Conservation (phyloP, 2,329 filamentous ascomycete genomes). For the Fusarium euwallaceae region DNA sequence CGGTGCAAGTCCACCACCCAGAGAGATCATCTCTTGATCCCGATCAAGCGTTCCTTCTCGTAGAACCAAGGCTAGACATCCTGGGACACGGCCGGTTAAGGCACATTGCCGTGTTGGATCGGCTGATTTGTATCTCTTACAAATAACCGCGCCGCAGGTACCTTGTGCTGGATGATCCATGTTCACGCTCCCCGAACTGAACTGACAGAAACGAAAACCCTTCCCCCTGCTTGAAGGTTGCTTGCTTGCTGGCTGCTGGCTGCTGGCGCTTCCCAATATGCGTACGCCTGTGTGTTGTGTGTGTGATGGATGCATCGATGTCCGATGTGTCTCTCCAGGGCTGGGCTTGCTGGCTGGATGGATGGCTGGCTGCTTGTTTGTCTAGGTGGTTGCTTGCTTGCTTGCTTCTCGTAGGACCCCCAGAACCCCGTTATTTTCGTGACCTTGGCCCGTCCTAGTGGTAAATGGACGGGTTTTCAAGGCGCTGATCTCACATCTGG, state of each 20-base stretch:
- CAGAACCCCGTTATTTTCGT: slow-evolving; percentile 20
- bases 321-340: slow-evolving; percentile 22
- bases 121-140: slow-evolving; percentile 27
- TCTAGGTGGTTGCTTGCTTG: slow-evolving; percentile 9
- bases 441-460: slow-evolving; percentile 16
- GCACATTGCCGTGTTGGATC: slow-evolving; percentile 22
- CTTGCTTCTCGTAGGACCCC: slow-evolving; percentile 16
- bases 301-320: slow-evolving; percentile 26
- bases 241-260: slow-evolving; percentile 21
- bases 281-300: background rate
- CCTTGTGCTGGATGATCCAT: slow-evolving; percentile 37
- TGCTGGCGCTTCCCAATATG: slow-evolving; percentile 18
- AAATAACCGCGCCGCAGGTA: slow-evolving; percentile 31
- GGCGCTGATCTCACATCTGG: slow-evolving; percentile 43
- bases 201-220: slow-evolving; percentile 31
- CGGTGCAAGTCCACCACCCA: slow-evolving; percentile 1
- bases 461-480: slow-evolving; percentile 29
- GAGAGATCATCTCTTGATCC: background rate
- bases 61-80: background rate
- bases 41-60: background rate
- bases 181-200: slow-evolving; percentile 23
- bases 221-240: slow-evolving; percentile 4
- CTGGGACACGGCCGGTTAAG: slow-evolving; percentile 8
- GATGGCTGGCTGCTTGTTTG: background rate
- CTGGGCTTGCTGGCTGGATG: background rate